Base-by-base conservation (phyloP, 1,139 yeast genomes). In the Suhomyces kunorum region DNA sequence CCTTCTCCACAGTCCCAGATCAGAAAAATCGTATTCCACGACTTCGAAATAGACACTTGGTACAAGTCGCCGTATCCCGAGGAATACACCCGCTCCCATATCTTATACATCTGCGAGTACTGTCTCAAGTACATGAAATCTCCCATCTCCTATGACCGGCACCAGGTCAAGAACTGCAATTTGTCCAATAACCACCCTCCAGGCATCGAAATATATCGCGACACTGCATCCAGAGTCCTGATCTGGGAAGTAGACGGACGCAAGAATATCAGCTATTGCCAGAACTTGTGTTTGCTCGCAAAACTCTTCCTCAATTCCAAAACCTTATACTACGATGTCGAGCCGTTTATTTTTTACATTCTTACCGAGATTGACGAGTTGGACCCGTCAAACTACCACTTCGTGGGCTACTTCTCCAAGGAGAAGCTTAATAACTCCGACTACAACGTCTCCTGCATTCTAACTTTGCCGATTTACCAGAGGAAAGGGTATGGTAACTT, bases 161-260 rank as follows among this genome's bases (percentile, higher is more conserved):
- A 92, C 59, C 71, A 69, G 42, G 54, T 80, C 45, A 89, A 89
- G 54, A 87, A 95, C 59, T 78, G 78, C 43, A 68, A 66, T 46
- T 48, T 59, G 39, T 67, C 78, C 20, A 63, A 72, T 44, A 69
- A 68, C 39, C 84, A 80, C 49, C 98, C 98, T 0, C 98, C 98
- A 0, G 98, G 98, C 0, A 74, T 78, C 43, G 97, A 92, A 58
- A 87, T 92, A 11, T 92, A 92, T 57, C 72, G 96, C 30, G 87
- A 83, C 48, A 26, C 45, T 4, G 46, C 38, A 1, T 72, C 74
- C 1, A 66, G 68, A 13, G 66, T 84, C 5, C 80, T 94, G 11
- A 70, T 92, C 13, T 92, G 92, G 80, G 98, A 92, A 61, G 84
- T 92, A 15, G 98, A 92, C 58, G 98, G 98, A 0, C 71, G 94